Evolutionary conservation across 164 flowering plant genomes (phyloP).

Genomic region (Piper betle): DNA sequence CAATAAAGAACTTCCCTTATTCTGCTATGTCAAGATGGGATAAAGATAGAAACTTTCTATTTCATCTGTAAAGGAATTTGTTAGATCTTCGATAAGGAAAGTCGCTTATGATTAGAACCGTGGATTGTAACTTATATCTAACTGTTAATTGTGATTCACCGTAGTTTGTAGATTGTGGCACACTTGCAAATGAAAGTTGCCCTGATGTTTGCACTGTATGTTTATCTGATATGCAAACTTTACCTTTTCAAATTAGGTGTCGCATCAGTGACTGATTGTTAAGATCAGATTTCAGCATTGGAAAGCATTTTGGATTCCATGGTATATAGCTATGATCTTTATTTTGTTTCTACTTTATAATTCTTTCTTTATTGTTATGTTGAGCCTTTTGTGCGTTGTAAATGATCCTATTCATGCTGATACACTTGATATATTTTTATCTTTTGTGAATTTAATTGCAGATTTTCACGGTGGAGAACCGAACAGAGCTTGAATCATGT

Average conservation of each 20-base stretch:
- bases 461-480: slow-evolving; percentile 54
- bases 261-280: slow-evolving; percentile 46
- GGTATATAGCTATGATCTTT: slow-evolving; percentile 22
- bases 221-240: not conserved
- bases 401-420: slow-evolving; percentile 12
- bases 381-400: not conserved
- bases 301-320: slow-evolving; percentile 70
- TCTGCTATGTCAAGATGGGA: no score
- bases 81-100: no score
- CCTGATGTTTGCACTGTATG: no score
- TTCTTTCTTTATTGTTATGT: not conserved
- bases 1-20: no score
- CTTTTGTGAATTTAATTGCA: slow-evolving; percentile 13
- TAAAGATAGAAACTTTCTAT: no score
- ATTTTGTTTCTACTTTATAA: not conserved
- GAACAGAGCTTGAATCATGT: slow-evolving; percentile 36
- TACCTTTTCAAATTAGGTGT: slow-evolving; percentile 30
- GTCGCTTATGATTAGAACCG: no score
- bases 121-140: no score
- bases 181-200: no score
- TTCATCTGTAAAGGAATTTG: no score
- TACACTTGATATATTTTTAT: not conserved
- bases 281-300: slow-evolving; percentile 55
- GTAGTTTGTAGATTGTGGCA: no score
- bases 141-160: no score